These are phyloP conservation scores for Cercospora janseana DNA, from an alignment of 2,329 filamentous ascomycete species.

Conservation along the genomic window DNA sequence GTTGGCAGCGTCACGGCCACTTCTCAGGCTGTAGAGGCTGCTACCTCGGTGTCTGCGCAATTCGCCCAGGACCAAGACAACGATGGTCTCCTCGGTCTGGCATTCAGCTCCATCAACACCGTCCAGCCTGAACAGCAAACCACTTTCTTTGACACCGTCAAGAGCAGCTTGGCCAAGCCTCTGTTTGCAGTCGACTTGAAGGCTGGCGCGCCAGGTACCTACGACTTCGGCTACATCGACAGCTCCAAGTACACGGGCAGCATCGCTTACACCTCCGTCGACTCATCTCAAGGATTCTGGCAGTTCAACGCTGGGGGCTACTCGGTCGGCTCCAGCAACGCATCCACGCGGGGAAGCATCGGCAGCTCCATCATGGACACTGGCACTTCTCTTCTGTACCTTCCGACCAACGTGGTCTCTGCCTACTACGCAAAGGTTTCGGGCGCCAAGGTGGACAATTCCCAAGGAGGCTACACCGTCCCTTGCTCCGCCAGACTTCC, in stretches of 20 bases:
- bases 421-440: slow-evolving; percentile 61
- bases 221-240: slow-evolving; percentile 62
- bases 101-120: slow-evolving; percentile 60
- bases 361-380: slow-evolving; percentile 66
- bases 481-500: slow-evolving; percentile 52
- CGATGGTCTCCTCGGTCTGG: slow-evolving; percentile 61
- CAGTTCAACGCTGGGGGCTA: slow-evolving; percentile 58
- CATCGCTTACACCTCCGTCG: slow-evolving; percentile 57
- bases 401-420: slow-evolving; percentile 53
- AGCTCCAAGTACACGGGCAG: slow-evolving; percentile 54
- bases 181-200: slow-evolving; percentile 60
- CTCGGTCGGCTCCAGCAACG: slow-evolving; percentile 48
- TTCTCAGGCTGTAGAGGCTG: slow-evolving; percentile 65
- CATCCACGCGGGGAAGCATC: slow-evolving; percentile 45
- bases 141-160: slow-evolving; percentile 62
- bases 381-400: slow-evolving; percentile 65
- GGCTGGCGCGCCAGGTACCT: slow-evolving; percentile 52
- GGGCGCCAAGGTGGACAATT: slow-evolving; percentile 50
- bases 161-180: slow-evolving; percentile 49
- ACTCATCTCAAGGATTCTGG: slow-evolving; percentile 63
- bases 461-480: slow-evolving; percentile 57
- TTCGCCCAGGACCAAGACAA: slow-evolving; percentile 54
- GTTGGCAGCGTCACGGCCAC: slow-evolving; percentile 60
- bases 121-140: slow-evolving; percentile 51
- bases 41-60: slow-evolving; percentile 54